Evolutionary conservation across 331 rosid genomes (phyloP), one percentile per base, ranked within the genome.

Genomic region (Rhamnella rubrinervis): DNA sequence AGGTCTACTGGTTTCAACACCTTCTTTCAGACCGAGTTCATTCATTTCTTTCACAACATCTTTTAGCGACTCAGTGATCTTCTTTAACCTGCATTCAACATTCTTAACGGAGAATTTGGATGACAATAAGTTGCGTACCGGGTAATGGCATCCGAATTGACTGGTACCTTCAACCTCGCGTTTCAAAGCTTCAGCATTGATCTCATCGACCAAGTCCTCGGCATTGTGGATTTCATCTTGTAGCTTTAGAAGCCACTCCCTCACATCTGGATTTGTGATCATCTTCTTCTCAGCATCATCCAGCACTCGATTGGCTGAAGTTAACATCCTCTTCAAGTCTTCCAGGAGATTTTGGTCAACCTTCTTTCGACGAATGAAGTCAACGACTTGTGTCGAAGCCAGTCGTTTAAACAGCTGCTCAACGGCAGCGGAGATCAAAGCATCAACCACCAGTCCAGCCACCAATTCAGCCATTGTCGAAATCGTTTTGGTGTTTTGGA

Each of bases 271-370:
- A 55, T 68, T 41, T 6, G 17, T 59, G 14, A 56, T 23, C 38
- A 55, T 53, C 53, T 23, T 68, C 55, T 56, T 63, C 73, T 68
- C 73, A 25, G 73, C 73, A 57, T 68, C 44, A 56, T 68, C 56
- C 64, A 68, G 73, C 14, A 68, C 73, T 57, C 51, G n/a, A 17
- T 11, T 63, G 56, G 59, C 26, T 7, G 28, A 28, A 2, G 23
- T 26, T 7, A 68, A 2, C 2, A 56, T 56, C 5, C 8, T 57
- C 73, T 57, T 18, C 64, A 57, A 55, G 15, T 57, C 56, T n/a
- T 2, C 39, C 31, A 26, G 31, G 25, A 68, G 56, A 2, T 26
- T 41, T 5, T 8, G 1, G 8, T 68, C 73, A 19, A 25, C 18
- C 59, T 57, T 7, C 73, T 63, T 56, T 63, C 59, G 44, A 55